Percentiles rank a stretch among this genome's conserved stretches.
phyloP scores from a whole-genome alignment of 345 rosid genomes.

The Mangifera indica region DNA sequence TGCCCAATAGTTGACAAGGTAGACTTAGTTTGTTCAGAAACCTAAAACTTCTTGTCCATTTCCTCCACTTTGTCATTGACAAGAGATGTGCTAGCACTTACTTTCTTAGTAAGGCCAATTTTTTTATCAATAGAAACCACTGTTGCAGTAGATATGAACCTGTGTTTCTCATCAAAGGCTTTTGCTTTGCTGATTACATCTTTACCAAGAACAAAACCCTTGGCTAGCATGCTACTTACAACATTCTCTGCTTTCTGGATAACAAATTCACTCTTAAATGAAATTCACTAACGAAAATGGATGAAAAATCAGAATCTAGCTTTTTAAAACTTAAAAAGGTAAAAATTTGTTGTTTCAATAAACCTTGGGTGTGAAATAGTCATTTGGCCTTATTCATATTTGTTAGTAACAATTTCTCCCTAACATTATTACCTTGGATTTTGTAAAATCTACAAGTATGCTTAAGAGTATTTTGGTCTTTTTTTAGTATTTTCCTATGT shows the following conservation, averaged over 20 bases:
- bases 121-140: conserved; percentile 77
- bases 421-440: no score
- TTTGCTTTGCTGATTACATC: conserved; percentile 76
- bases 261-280: conserved; percentile 56
- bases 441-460: no score
- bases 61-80: conserved; percentile 79
- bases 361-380: no score
- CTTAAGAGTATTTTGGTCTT: no score
- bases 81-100: conserved; percentile 67
- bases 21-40: conserved; percentile 82
- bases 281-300: no score
- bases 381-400: no score
- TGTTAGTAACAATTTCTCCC: no score
- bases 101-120: conserved; percentile 71
- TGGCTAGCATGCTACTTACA: conserved; percentile 86
- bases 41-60: conserved; percentile 87
- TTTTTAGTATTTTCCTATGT: no score
- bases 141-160: conserved; percentile 74
- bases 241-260: conserved; percentile 89
- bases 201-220: conserved; percentile 83
- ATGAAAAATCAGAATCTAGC: no score
- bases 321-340: no score
- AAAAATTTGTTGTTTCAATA: no score
- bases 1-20: conserved; percentile 82
- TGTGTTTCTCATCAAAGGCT: conserved; percentile 79